These are phyloP conservation scores for Haplosporangium sp. DNA, from an alignment of 371 early-diverging fungal species.

Conservation along the genomic window DNA sequence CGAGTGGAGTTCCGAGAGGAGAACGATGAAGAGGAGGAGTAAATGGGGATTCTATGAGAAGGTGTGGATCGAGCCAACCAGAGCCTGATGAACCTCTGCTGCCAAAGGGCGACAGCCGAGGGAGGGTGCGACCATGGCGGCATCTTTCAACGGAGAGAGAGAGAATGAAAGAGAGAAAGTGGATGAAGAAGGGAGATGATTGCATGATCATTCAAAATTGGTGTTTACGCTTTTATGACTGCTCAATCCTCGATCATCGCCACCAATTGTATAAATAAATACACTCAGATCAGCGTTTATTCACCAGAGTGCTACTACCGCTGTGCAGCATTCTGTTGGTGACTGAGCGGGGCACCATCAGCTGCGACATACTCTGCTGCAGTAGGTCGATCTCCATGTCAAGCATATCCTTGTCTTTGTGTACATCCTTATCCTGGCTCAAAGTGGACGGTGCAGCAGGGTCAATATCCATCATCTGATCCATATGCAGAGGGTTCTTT, in stretches of 20 bases:
- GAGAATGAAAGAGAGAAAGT: not conserved
- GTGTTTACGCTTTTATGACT: too few relatives aligned
- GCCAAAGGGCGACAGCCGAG: not conserved
- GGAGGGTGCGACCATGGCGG: not conserved
- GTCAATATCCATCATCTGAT: conserved; percentile 17
- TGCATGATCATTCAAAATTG: too few relatives aligned
- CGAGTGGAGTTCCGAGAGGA: not conserved
- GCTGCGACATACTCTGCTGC: conserved; percentile 32
- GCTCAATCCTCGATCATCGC: not conserved
- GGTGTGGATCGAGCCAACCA: conserved; percentile 9
- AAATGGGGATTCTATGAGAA: not conserved
- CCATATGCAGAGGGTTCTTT: not conserved
- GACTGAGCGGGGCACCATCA: conserved; percentile 51
- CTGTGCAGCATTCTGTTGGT: conserved; percentile 16
- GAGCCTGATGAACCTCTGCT: conserved; percentile 17
- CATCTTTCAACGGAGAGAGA: not conserved
- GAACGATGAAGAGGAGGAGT: not conserved
- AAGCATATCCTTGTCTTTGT: not conserved
- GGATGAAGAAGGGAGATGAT: not conserved
- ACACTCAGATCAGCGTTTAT: not conserved
- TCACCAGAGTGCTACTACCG: not conserved
- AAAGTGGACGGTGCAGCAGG: conserved; percentile 1
- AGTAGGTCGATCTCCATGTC: conserved; percentile 48
- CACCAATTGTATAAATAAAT: not conserved
- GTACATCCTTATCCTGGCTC: not conserved